Base-by-base conservation (phyloP, 306 rosid genomes). In the Rubus parviflorus region DNA sequence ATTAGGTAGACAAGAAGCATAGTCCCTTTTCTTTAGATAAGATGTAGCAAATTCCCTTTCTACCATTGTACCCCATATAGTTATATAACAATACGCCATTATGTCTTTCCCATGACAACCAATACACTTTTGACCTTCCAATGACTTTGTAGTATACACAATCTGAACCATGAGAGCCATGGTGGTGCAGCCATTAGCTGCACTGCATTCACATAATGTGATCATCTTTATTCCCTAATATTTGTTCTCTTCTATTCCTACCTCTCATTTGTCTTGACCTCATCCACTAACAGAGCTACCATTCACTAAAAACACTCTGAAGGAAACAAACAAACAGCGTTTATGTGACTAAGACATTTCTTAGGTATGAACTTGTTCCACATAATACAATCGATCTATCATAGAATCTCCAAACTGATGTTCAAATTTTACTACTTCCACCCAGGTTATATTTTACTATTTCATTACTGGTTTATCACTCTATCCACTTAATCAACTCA, bases 101-200 rank as follows among this genome's bases (percentile, higher is more conserved):
- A 45, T 57, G 52, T 25, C 66, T 53, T 69, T 75, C 61, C 22
- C 17, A 69, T 3, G 45, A 30, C 16, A 58, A 57, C 63, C 64
- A 42, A 67, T 51, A 67, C 37, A 38, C 14, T 46, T 41, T 67
- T 48, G 65, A 65, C 67, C 66, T 48, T 75, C 46, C 38, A n/a
- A 17, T 47, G 61, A 16, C 20, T 49, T 52, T 51, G 73, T 51
- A 17, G 72, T 53, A 30, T 62, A 49, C 23, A 8, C 22, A 72
- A 23, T 30, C 48, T 23, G 11, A 51, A 76, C n/a, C 2, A 41
- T 62, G 41, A 25, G 7, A 7, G 0, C 71, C 47, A 35, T 47
- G 56, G n/a, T 1, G 17, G 38, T n/a, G 73, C 57, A 72, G 71
- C 72, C 68, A 74, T 72, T 70, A 65, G 38, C 67, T 82, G 72